Evolutionary conservation across 331 rosid genomes (phyloP), one percentile per base, ranked within the genome.

Genomic region (Spiraea crenata): DNA sequence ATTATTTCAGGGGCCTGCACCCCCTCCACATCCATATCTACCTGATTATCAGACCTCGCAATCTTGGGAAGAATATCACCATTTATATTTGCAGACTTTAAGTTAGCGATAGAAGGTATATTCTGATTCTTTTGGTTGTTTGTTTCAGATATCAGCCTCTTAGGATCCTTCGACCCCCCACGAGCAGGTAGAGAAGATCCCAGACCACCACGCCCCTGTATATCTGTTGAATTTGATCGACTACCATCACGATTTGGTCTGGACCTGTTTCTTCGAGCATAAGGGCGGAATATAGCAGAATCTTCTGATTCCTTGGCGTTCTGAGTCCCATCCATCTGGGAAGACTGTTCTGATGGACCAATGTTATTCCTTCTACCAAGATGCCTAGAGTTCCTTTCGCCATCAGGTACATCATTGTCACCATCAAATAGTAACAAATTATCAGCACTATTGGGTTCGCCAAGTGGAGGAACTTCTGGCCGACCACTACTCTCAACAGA

Each of bases 391-490:
- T 81, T 83, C 85, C 81, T 84, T 84, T 86, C 90, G 6, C 81
- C 89, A 82, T 82, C 92, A 34, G 86, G 86, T 70, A 81, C 77
- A 76, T 88, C 96, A 77, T 81, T 88, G 68, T 79, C 92, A 60
- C 82, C 91, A 73, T 89, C 93, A 85, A 91, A 95, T 49, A 89
- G 92, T 69, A 88, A 82, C 63, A 95, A 96, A 80, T 95, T 92
- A 84, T 95, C 99, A 60, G 98, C 99, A 74, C 92, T 91, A 69
- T 88, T 95, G 49, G 99, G 96, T 74, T 95, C 99, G 74, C 93
- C 82, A 58, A 79, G 77, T 54, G 88, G 74, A 72, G 91, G 91
- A 74, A 81, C 90, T 75, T 95, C 96, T 40, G 96, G 99, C 69
- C 92, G 86, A 77, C 96, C 90, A 65, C 96, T 95, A 79, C 99